A percentile compares a stretch with the other conserved stretches of the same genome.
These are phyloP conservation scores for Adansonia rubrostipa DNA, from an alignment of 441 rosid genomes.

Conservation along the genomic window DNA sequence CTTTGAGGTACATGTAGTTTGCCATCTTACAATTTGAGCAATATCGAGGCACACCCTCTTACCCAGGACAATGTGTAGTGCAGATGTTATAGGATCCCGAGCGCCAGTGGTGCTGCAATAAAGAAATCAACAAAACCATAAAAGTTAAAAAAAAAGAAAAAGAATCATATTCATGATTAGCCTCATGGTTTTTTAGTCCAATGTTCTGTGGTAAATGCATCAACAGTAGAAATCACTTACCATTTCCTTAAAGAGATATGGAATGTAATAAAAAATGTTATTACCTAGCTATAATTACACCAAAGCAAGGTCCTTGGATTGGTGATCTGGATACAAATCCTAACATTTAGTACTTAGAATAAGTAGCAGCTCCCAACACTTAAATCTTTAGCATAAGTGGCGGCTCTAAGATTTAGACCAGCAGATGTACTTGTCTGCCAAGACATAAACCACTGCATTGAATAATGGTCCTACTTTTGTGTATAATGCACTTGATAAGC, in stretches of 20 bases:
- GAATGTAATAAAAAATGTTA: background rate
- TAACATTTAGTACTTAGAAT: background rate
- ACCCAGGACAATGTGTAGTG: conserved; percentile 85
- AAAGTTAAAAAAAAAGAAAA: background rate
- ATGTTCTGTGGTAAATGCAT: background rate
- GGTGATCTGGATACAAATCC: background rate
- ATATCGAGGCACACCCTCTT: conserved; percentile 76
- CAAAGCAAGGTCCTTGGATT: background rate
- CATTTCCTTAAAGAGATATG: conserved; percentile 4
- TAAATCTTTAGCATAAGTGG: background rate
- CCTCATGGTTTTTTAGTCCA: background rate
- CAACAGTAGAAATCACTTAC: background rate
- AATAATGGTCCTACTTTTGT: background rate
- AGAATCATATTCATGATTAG: background rate
- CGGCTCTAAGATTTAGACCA: background rate
- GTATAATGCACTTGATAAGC: background rate
- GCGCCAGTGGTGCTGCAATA: conserved; percentile 87
- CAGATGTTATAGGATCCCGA: conserved; percentile 91
- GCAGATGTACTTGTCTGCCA: background rate
- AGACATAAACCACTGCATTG: background rate
- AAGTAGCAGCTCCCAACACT: background rate
- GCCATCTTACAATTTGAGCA: conserved; percentile 97
- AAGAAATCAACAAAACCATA: conserved; percentile 17
- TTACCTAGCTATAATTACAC: background rate
- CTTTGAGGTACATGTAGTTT: conserved; percentile 55